Evolutionary conservation across 768 basidiomycete species (phyloP).

Genomic region (Russula sp.): DNA sequence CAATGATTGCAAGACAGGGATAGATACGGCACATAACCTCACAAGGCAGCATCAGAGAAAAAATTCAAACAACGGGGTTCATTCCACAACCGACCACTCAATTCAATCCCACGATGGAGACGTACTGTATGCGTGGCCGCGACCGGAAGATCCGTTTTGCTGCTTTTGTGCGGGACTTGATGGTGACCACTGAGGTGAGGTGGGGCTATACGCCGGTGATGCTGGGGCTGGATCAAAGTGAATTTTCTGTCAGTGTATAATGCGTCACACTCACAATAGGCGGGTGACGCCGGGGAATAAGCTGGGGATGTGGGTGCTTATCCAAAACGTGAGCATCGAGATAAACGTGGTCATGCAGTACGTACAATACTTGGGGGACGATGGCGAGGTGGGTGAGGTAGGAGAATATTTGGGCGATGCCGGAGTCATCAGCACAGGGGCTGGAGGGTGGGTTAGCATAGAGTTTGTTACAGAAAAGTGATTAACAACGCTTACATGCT

Average conservation of each 20-base stretch:
- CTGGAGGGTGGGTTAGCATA: conserved; percentile 31
- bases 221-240: conserved; percentile 51
- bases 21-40: conserved; percentile 18
- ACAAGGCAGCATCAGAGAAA: conserved; percentile 1
- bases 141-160: conserved; percentile 33
- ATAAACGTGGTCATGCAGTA: conserved; percentile 12
- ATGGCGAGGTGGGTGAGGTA: conserved; percentile 87
- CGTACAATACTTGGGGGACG: conserved; percentile 90
- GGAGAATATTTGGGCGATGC: conserved; percentile 92
- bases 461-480: background rate
- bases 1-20: conserved; percentile 16
- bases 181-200: conserved; percentile 78
- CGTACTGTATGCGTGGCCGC: conserved; percentile 38
- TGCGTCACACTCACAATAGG: conserved; percentile 56
- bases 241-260: conserved; percentile 4
- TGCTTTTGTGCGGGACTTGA: conserved; percentile 58
- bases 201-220: conserved; percentile 81
- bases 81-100: background rate
- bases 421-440: conserved; percentile 78
- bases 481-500: conserved; percentile 52
- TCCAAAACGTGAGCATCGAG: conserved; percentile 14
- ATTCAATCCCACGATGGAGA: conserved; percentile 47
- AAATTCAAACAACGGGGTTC: background rate
- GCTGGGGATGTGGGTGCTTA: conserved; percentile 80
- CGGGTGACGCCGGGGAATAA: conserved; percentile 81